Evolutionary conservation across 2,329 filamentous ascomycete genomes (phyloP).

Genomic region (Aspergillus niger): DNA sequence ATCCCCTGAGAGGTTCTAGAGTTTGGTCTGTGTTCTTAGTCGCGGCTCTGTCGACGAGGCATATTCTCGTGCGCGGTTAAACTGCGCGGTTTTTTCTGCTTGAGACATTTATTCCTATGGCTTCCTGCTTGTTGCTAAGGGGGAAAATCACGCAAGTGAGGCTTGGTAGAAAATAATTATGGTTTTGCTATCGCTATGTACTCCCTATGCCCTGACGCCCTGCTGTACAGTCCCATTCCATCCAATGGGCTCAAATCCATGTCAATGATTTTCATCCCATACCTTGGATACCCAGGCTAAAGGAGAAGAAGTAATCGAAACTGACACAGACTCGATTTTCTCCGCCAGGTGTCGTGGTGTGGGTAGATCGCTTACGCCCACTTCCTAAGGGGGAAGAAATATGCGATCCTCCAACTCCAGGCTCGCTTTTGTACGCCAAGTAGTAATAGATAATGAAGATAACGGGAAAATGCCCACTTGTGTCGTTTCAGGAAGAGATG

Average conservation of each 20-base stretch:
- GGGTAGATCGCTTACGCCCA: conserved; percentile 22
- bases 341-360: conserved; percentile 13
- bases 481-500: conserved; percentile 10
- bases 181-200: conserved; percentile 14
- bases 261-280: conserved; percentile 12
- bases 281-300: conserved; percentile 8
- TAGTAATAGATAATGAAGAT: conserved; percentile 21
- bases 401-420: conserved; percentile 19
- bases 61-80: not conserved
- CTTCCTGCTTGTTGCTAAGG: too few relatives aligned
- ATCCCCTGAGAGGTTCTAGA: not conserved
- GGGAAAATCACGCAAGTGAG: not conserved
- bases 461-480: conserved; percentile 12
- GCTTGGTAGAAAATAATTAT: not conserved
- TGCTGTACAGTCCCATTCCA: conserved; percentile 19
- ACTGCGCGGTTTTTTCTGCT: not conserved
- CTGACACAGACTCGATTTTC: conserved; percentile 6
- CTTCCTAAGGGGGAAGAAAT: conserved; percentile 9
- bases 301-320: not conserved
- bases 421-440: conserved; percentile 24
- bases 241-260: not conserved
- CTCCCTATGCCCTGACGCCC: conserved; percentile 12
- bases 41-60: not conserved
- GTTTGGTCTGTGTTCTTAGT: not conserved
- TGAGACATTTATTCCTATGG: not conserved